Evolutionary conservation across 2,329 filamentous ascomycete genomes (phyloP), one percentile per base, ranked within the genome.

Genomic region (Fusarium torulosum): DNA sequence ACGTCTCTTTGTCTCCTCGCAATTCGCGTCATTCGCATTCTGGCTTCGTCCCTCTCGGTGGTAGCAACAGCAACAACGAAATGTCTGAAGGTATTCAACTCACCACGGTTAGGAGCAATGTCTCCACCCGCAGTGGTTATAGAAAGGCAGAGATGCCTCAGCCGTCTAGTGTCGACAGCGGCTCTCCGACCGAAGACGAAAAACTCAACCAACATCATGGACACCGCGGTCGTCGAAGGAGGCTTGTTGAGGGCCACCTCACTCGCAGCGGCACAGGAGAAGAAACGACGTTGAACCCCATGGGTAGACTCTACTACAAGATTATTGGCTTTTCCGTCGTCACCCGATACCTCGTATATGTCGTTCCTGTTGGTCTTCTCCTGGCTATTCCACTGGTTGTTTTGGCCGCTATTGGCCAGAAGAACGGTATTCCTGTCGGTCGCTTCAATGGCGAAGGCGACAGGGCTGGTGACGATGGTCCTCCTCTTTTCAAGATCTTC

Each of bases 301-400:
- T 92, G 82, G 90, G 90, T 43, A 83, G 83, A 61, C 74, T 92
- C 35, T 90, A 92, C 78, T 83, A 84, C 72, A 90, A 86, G 75
- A 83, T 92, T 64, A 79, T 91, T 61, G 81, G 83, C 70, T 89
- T 89, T 73, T 90, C 87, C 9, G 82, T 88, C 65, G 72, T 91
- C 63, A 90, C 87, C 6, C 83, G 90, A 45, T 92, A 92, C 74
- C 79, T 91, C 46, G 82, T 92, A 66, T 92, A 91, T 73, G 84
- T 92, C 65, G 78, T 89, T 23, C 90, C 90, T 7, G 79, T 92
- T 29, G 88, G 84, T 44, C 61, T 89, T 17, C 72, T 90, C 25
- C 82, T 92, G 51, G 88, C 88, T 9, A 75, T 88, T 7, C 90
- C 90, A 14, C 80, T 92, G 35, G 79, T 90, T 50, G 79, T 90